Evolutionary conservation across 2,329 filamentous ascomycete species (phyloP), one percentile per base, ranked within the genome.

Genomic region (Exserohilum turcica): DNA sequence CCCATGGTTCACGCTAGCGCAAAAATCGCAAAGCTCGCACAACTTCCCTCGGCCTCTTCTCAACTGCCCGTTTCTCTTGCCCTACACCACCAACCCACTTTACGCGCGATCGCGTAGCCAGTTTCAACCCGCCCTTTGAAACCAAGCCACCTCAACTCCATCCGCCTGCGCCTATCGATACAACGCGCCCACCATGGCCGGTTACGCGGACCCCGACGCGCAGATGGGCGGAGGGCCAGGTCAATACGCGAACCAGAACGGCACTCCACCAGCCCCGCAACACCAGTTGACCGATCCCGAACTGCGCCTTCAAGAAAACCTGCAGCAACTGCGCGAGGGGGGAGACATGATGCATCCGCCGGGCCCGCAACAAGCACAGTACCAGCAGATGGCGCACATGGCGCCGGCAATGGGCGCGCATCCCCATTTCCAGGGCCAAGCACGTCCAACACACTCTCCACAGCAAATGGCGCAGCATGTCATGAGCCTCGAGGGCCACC

Each of bases 401-500:
- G 59, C 60, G 37, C 58, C 65, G 29, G 52, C 64, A 29, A 57
- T 73, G 56, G 57, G 54, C 52, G 61, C 67, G 55, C 71, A 74
- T 56, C 66, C 66, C 52, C 71, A 73, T 43, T 72, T 73, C 47
- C 71, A 73, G 50, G 65, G 67, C 6, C 70, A 65, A 9, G 59
- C 65, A 48, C 69, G 72, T 8, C 72, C 71, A 6, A 69, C 69
- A 15, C 71, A 74, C 44, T 74, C 72, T 10, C 72, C 72, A 5
- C 73, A 75, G 52, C 71, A 74, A 48, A 74, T 75, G 72, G 73
- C 72, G 13, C 72, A 71, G 43, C 65, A 70, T 6, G 72, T 73
- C 21, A 75, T 75, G 72, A 73, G 61, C 50, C 48, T 75, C 48
- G 69, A 72, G 39, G 70, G 70, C 19, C 69, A 71, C 19, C 69